Conservation (phyloP, 1,139 yeast species). For the Pichia sp. region DNA sequence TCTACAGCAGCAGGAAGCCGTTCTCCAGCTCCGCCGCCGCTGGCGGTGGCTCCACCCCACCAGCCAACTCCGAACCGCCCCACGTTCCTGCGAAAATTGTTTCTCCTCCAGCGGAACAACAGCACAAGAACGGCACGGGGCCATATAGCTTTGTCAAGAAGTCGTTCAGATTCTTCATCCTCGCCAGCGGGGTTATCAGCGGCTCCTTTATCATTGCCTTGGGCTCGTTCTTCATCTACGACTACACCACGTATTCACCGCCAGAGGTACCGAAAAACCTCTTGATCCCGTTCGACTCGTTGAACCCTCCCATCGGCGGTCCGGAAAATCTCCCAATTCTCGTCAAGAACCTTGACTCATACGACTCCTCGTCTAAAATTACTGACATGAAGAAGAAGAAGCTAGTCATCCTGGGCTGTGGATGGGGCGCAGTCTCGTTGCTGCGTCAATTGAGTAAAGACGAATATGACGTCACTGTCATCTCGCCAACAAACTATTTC, state of each 20-base stretch:
- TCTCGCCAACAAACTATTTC: conserved; percentile 59
- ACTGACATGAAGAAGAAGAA: conserved; percentile 43
- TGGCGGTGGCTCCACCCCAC: not conserved
- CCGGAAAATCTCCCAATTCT: conserved; percentile 62
- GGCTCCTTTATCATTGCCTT: conserved; percentile 37
- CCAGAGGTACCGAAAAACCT: conserved; percentile 28
- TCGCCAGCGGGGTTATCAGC: conserved; percentile 40
- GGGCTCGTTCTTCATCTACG: conserved; percentile 52
- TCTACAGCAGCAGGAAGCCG: no score
- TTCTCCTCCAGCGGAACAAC: no score
- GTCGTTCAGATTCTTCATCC: conserved; percentile 23
- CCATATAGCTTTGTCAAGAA: not conserved
- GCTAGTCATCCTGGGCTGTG: conserved; percentile 54
- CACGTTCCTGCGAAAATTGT: not conserved
- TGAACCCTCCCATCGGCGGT: conserved; percentile 54
- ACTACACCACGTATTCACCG: conserved; percentile 50
- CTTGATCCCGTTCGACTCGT: conserved; percentile 43
- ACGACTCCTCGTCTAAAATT: conserved; percentile 43
- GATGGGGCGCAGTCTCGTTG: conserved; percentile 55
- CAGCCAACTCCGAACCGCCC: not conserved
- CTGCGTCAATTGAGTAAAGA: conserved; percentile 43
- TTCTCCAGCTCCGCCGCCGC: not conserved
- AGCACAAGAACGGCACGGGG: not conserved
- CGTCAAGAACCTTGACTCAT: conserved; percentile 48
- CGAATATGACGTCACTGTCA: conserved; percentile 54